Percentiles rank a stretch among this genome's conserved stretches.
phyloP scores from a whole-genome alignment of 306 rosid genomes.

The Myrica gale region DNA sequence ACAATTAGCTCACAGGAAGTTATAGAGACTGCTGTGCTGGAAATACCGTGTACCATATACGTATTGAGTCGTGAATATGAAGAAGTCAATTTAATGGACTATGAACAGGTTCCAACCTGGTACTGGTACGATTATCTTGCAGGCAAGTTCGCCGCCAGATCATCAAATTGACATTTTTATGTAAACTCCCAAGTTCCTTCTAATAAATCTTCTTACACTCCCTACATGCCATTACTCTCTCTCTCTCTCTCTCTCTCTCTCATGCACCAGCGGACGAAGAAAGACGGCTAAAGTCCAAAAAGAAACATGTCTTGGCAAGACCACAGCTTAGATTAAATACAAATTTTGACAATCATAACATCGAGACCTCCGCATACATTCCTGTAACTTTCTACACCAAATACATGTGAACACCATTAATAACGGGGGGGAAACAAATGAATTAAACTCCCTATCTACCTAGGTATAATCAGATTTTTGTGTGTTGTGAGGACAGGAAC shows the following conservation, averaged over 20 bases:
- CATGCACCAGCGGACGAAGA: neutral
- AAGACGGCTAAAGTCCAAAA: neutral
- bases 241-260: neutral
- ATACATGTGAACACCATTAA: neutral
- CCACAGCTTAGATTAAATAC: neutral
- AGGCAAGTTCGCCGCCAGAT: neutral
- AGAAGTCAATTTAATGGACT: neutral
- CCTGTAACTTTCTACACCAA: neutral
- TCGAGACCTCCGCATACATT: neutral
- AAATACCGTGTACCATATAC: neutral
- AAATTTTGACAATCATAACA: conserved; percentile 8
- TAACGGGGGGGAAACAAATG: neutral
- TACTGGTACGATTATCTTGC: neutral
- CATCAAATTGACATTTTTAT: neutral
- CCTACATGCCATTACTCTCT: neutral
- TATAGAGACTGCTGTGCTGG: too few relatives aligned
- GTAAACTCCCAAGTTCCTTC: neutral
- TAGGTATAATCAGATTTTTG: conserved; percentile 26
- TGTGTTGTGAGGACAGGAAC: conserved; percentile 16
- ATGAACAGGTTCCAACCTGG: conserved; percentile 19
- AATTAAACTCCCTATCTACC: neutral
- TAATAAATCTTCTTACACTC: neutral
- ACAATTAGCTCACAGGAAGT: conserved; percentile 35
- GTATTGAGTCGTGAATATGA: neutral
- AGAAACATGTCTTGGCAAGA: neutral